phyloP scores from a whole-genome alignment of 129 eudicot genomes.

The Cynara cardunculus region DNA sequence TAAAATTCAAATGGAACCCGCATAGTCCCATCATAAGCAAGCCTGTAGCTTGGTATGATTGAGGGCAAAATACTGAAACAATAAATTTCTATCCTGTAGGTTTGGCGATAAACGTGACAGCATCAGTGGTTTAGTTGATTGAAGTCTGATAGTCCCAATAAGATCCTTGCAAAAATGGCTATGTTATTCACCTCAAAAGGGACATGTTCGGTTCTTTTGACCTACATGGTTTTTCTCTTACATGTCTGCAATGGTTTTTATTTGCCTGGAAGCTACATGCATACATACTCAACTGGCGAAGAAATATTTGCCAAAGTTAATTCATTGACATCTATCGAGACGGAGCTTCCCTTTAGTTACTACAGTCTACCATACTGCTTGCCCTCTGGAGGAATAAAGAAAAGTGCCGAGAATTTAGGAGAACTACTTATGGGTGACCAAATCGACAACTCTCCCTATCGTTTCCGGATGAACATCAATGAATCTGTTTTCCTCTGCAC shows the following conservation, averaged over 20 bases:
- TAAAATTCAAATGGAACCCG: not conserved
- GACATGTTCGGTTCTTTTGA: constrained; percentile 37
- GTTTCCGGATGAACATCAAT: constrained; percentile 63
- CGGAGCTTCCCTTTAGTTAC: constrained; percentile 81
- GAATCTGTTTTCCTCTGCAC: constrained; percentile 74
- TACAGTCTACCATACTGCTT: constrained; percentile 75
- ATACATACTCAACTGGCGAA: constrained; percentile 57
- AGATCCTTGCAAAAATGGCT: constrained; percentile 35
- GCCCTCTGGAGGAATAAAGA: constrained; percentile 61
- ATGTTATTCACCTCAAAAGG: constrained; percentile 33
- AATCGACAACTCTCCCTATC: constrained; percentile 79
- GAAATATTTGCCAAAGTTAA: constrained; percentile 66
- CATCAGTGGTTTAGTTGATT: constrained; percentile 24
- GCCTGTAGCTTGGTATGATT: constrained; percentile 6
- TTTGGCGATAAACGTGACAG: constrained; percentile 20
- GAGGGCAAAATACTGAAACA: constrained; percentile 10
- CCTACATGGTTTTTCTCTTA: constrained; percentile 26
- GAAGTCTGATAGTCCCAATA: constrained; percentile 11
- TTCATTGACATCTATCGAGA: constrained; percentile 72
- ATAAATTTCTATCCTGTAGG: constrained; percentile 20
- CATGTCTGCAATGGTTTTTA: constrained; percentile 59
- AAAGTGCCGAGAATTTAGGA: constrained; percentile 84
- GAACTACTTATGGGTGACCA: constrained; percentile 88
- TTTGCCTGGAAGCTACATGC: constrained; percentile 87
- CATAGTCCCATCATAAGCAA: not conserved